These are phyloP conservation scores for Dactylellina haptotyla DNA, from an alignment of 2,329 filamentous ascomycete species.

Conservation along the genomic window DNA sequence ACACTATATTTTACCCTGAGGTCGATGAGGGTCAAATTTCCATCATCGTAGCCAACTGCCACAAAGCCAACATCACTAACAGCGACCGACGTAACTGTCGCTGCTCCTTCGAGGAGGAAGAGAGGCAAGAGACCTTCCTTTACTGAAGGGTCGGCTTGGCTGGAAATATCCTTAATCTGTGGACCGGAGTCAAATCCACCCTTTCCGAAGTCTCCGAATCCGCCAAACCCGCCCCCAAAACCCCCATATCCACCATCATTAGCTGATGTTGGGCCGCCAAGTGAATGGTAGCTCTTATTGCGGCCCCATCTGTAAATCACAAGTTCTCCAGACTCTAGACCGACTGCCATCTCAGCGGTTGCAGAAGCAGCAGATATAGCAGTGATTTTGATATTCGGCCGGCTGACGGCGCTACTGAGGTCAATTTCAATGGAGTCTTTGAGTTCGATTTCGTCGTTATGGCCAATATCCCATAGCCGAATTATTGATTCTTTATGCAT, in stretches of 20 bases:
- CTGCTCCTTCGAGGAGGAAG: conserved; percentile 81
- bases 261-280: conserved; percentile 11
- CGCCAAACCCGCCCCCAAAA: background rate
- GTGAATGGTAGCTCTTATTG: conserved; percentile 70
- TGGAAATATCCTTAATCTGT: conserved; percentile 55
- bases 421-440: conserved; percentile 83
- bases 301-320: conserved; percentile 85
- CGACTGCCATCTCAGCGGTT: conserved; percentile 85
- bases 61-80: conserved; percentile 95
- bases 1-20: conserved; percentile 71
- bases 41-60: conserved; percentile 83
- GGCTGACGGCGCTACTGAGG: conserved; percentile 80
- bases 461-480: conserved; percentile 91
- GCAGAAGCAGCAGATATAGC: conserved; percentile 62
- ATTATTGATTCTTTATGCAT: conserved; percentile 91
- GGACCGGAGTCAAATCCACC: too few relatives aligned
- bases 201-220: too few relatives aligned
- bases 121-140: conserved; percentile 84
- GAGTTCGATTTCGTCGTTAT: conserved; percentile 94
- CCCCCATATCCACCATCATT: background rate
- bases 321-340: conserved; percentile 83
- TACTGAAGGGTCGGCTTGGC: conserved; percentile 65
- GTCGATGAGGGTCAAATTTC: conserved; percentile 83
- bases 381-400: conserved; percentile 77
- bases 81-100: conserved; percentile 79